phyloP scores from a whole-genome alignment of 2,329 filamentous ascomycete genomes.

The Aspergillus oerlinghausenensis region DNA sequence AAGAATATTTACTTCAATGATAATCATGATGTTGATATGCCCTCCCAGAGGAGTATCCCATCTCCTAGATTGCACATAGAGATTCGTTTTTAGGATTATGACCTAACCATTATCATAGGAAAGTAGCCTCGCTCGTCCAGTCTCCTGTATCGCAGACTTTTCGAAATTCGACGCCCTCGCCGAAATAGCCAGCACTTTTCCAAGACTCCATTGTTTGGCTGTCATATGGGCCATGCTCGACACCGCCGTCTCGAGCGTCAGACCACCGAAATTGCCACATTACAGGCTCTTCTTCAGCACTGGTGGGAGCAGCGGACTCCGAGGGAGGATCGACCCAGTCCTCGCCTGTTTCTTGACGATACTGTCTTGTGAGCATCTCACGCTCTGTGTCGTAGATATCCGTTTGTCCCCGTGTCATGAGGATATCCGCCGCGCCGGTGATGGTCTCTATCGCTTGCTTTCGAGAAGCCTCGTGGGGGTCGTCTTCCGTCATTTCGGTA shows the following conservation, averaged over 20 bases:
- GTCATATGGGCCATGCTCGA: slow-evolving; percentile 83
- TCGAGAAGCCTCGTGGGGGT: slow-evolving; percentile 65
- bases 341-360: slow-evolving; percentile 78
- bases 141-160: slow-evolving; percentile 50
- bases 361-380: slow-evolving; percentile 78
- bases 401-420: slow-evolving; percentile 74
- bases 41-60: slow-evolving; percentile 6
- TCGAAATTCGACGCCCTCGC: slow-evolving; percentile 75
- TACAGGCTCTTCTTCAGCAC: slow-evolving; percentile 31
- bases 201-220: slow-evolving; percentile 80
- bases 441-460: slow-evolving; percentile 73
- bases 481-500: slow-evolving; percentile 71
- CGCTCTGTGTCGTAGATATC: slow-evolving; percentile 92
- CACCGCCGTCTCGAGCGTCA: slow-evolving; percentile 74
- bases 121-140: slow-evolving; percentile 52
- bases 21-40: slow-evolving; percentile 18
- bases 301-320: slow-evolving; percentile 17
- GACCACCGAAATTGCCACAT: slow-evolving; percentile 94
- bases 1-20: slow-evolving; percentile 14
- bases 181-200: slow-evolving; percentile 90
- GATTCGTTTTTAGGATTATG: background rate
- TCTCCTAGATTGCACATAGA: slow-evolving; percentile 8
- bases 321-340: slow-evolving; percentile 63
- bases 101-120: slow-evolving; percentile 42
- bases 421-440: slow-evolving; percentile 82